These are phyloP conservation scores for Platanthera guangdongensis DNA, from an alignment of 106 monocot species.

Conservation along the genomic window DNA sequence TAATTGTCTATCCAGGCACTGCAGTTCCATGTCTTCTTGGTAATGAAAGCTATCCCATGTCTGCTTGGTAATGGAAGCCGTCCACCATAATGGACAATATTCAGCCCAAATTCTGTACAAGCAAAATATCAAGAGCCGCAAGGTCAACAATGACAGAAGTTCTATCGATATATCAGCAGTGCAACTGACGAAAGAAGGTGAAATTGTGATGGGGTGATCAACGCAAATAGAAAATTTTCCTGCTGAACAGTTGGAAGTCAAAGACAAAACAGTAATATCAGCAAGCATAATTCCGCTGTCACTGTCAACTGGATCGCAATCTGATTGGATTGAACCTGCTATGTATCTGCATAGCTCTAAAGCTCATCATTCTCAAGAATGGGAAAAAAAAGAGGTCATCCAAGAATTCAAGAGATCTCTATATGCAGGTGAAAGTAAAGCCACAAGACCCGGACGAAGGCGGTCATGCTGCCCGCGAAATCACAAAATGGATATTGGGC, in stretches of 20 bases:
- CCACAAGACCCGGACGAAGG: conserved; percentile 2
- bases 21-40: too few relatives aligned
- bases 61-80: too few relatives aligned
- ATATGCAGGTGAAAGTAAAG: conserved; percentile 18
- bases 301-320: conserved; percentile 19
- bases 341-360: conserved; percentile 25
- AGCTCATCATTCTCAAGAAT: conserved; percentile 14
- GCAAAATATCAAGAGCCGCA: too few relatives aligned
- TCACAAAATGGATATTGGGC: conserved; percentile 28
- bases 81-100: too few relatives aligned
- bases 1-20: too few relatives aligned
- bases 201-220: too few relatives aligned
- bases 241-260: conserved; percentile 4
- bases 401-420: conserved; percentile 60
- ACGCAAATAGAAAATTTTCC: conserved; percentile 9
- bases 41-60: too few relatives aligned
- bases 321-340: conserved; percentile 59
- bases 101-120: too few relatives aligned
- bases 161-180: too few relatives aligned
- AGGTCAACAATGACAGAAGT: too few relatives aligned
- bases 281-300: neutral
- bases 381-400: conserved; percentile 59
- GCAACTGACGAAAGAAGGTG: too few relatives aligned
- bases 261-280: conserved; percentile 11
- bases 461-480: neutral